Base-by-base conservation (phyloP, 805 yeast genomes). In the Pichia heedii region DNA sequence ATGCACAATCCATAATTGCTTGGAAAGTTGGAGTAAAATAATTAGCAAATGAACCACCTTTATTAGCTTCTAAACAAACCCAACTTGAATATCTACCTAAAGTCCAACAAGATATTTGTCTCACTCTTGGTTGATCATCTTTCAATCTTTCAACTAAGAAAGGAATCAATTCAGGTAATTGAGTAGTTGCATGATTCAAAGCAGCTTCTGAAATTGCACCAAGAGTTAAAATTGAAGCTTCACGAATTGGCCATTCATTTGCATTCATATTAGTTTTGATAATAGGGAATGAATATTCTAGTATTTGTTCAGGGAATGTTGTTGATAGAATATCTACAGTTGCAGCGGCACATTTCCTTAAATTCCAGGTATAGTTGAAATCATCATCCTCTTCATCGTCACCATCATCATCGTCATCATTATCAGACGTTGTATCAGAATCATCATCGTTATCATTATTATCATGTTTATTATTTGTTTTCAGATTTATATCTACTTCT, bases 61-160 rank as follows among this genome's bases (percentile, higher is more conserved):
- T 69, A 44, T 68, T 70, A 1, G 84, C 84, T 56, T 84, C 86
- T 5, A 71, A 70, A 40, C 85, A 75, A 20, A 90, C 81, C 95
- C 96, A 88, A 3, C 73, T 55, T 0, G 93, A 74, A 59, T 82
- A 93, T 44, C 97, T 72, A 36, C 95, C 82, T 37, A 93, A 66
- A 0, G 97, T 85, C 98, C 98, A 93, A 67, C 97, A 90, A 0
- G 96, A 69, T 41, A 93, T 93, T 61, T 87, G 95, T 51, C 97
- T 74, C 5, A 93, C 95, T 19, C 95, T 75, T 9, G 95, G 81
- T 62, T 88, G 82, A 5, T 62, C 54, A 60, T 89, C 97, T 42
- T 70, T 69, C 46, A 89, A 65, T 54, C 94, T 71, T 45, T 87
- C 86, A 22, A 88, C 88, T 48, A 93, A 69, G 57, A 81, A 88